Base-by-base conservation (phyloP, 768 basidiomycete genomes). In the Russula sp. region DNA sequence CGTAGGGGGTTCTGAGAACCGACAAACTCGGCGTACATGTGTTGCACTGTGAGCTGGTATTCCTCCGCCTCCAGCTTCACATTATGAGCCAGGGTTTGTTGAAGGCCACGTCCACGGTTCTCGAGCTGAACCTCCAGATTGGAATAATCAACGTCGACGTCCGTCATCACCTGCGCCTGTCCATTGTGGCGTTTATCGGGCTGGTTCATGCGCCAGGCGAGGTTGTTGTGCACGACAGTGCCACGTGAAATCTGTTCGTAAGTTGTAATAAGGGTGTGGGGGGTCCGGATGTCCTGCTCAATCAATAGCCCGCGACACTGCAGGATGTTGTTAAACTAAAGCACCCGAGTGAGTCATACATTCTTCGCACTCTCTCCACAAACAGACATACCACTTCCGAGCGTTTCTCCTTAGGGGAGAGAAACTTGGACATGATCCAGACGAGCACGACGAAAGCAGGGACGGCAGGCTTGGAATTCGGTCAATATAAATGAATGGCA, bases 161-260 rank as follows among this genome's bases (percentile, higher is more conserved):
- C 32, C 3, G 42, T 10, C 31, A 32, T 47, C 11, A 20, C 11
- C 32, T 40, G 51, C 1, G 20, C 45, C 6, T 20, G 45, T 4
- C 5, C 45, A 10, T 49, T 22, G 31, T 44, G n/a, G 50, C 18
- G 9, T 49, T 34, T 52, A 18, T 40, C 11, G 14, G 34, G 40
- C 31, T 32, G 31, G 13, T 13, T 27, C 0, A n/a, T 11, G 34
- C 8, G 3, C 52, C 40, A 47, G 16, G 20, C n/a, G 20, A 58
- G 45, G 3, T 49, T 18, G 16, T 42, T 14, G 52, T 48, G 40
- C 18, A 35, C 49, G 16, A 32, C 32, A 3, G 37, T n/a, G 6
- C 10, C 11, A 18, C 20, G 31, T 6, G 31, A 20, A 40, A 63
- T 63, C 31, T 63, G 62, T 55, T 59, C 62, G 47, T 54, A 63